phyloP scores from a whole-genome alignment of 192 early-diverging fungal species.

The Backusella westeae region DNA sequence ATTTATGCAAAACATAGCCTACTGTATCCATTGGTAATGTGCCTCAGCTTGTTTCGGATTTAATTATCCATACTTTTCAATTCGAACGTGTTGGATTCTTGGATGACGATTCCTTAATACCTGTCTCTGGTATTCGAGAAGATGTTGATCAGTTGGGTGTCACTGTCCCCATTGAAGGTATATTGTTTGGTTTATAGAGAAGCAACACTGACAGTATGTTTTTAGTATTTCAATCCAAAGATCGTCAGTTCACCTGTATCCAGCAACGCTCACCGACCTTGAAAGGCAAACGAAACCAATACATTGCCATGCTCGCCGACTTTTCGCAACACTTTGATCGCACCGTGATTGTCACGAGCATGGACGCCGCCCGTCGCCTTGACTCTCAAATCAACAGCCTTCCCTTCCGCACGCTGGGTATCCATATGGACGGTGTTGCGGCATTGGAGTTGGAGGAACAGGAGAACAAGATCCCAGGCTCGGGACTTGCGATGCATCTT shows the following conservation, averaged over 20 bases:
- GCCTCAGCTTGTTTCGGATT: constrained; percentile 70
- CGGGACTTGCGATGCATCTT: constrained; percentile 58
- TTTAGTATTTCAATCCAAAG: constrained; percentile 62
- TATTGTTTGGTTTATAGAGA: background rate
- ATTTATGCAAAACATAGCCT: constrained; percentile 36
- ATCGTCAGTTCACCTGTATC: constrained; percentile 61
- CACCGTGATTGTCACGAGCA: constrained; percentile 61
- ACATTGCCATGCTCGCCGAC: constrained; percentile 50
- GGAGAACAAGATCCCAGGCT: constrained; percentile 45
- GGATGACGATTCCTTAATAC: constrained; percentile 53
- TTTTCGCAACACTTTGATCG: constrained; percentile 57
- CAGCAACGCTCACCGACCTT: constrained; percentile 70
- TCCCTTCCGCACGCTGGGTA: constrained; percentile 45
- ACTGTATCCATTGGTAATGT: constrained; percentile 78
- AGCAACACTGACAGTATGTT: background rate
- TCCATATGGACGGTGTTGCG: constrained; percentile 20
- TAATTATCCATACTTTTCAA: constrained; percentile 62
- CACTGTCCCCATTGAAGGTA: constrained; percentile 48
- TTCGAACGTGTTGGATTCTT: constrained; percentile 62
- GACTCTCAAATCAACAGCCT: constrained; percentile 61
- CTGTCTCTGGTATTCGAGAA: constrained; percentile 57
- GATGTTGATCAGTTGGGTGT: constrained; percentile 28
- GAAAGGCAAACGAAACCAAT: constrained; percentile 44
- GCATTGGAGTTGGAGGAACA: constrained; percentile 26
- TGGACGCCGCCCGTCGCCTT: constrained; percentile 61